Base-by-base conservation (phyloP, 306 rosid species). In the Vigna trinervia region DNA sequence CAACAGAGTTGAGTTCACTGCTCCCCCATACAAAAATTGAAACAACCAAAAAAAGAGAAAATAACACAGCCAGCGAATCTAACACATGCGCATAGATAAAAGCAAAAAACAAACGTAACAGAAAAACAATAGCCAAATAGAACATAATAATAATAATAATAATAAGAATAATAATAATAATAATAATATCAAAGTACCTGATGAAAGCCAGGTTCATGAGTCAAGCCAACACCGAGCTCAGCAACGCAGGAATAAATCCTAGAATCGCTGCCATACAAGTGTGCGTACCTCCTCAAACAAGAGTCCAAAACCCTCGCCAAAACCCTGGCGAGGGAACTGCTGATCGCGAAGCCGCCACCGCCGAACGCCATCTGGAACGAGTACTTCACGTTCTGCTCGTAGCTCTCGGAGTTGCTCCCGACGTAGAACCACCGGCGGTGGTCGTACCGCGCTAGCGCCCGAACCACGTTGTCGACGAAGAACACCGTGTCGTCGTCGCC, bases 171-270 rank as follows among this genome's bases (percentile, higher is more conserved):
- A 26, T 26, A 26, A 26, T 26, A 26, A 39, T 39, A 63, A 63
- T 3, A 63, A 26, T 9, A 38, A 19, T 3, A 48, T 50, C 22
- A 19, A 10, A 30, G 45, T 71, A 92, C 97, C 99, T 95, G 99
- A 88, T 95, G 99, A 82, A 95, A 95, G 10, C 99, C 99, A 71
- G 96, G 92, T 79, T 95, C 97, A 57, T 85, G 97, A 11, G 97
- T 92, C 43, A 95, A 82, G 3, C 73, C 88, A 15, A 95, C 85
- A 41, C 99, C 99, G 13, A 95, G 97, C 81, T 95, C 97, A 50
- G 92, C 92, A 51, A 92, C 75, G 52, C 99, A 95, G 20, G 97
- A 82, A 84, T 78, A 92, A 15, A 95, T 81, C 80, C 99, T 83
- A 2, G 96, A 70, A 88, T 95, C 99, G 68, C 99, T 92, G 3